Evolutionary conservation across 2,329 filamentous ascomycete species (phyloP), one percentile per base, ranked within the genome.

Genomic region (Colletotrichum magnum): DNA sequence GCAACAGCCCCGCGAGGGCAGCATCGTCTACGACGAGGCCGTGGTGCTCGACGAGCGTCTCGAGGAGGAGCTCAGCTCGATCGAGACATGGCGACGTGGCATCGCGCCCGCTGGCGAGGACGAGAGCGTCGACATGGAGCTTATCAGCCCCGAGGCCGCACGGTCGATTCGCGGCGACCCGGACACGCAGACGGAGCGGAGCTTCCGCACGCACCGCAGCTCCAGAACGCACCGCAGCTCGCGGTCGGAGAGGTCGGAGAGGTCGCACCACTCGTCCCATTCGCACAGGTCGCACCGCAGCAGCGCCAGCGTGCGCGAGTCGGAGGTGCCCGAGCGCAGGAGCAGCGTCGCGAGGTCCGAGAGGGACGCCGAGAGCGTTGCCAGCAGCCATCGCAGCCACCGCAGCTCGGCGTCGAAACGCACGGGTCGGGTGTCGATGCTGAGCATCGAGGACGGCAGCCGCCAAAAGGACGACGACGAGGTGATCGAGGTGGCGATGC

Each of bases 81-180:
- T 90, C 54, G 88, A 90, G 75, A 81, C 80, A 0, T 90, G 88
- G 88, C 82, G 87, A 7, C 80, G 88, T n/a, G 88, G 88, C 32
- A 89, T 89, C 71, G 74, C 81, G 65, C 80, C 85, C 0, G 81
- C 78, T 36, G 84, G 81, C 58, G 84, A 83, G 32, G 83, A 83
- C 47, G 84, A 83, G 67, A 82, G 75, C 43, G 86, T 83, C 12
- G 87, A 89, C 56, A 74, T 86, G 26, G 88, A 90, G 76, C 82
- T 89, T 68, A 89, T 90, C 74, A 89, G 85, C 56, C 87, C 87
- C 2, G 79, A 83, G 74, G 88, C 88, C 5, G 83, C 87, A 65
- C 83, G 83, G 9, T 84, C 83, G 15, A 81, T 83, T n/a, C 77
- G 78, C 21, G 79, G 84, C 65, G 79, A 84, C 51, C 78, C 79